Conservation (phyloP, 2,329 filamentous ascomycete species). For the Drechslerella stenobrocha region DNA sequence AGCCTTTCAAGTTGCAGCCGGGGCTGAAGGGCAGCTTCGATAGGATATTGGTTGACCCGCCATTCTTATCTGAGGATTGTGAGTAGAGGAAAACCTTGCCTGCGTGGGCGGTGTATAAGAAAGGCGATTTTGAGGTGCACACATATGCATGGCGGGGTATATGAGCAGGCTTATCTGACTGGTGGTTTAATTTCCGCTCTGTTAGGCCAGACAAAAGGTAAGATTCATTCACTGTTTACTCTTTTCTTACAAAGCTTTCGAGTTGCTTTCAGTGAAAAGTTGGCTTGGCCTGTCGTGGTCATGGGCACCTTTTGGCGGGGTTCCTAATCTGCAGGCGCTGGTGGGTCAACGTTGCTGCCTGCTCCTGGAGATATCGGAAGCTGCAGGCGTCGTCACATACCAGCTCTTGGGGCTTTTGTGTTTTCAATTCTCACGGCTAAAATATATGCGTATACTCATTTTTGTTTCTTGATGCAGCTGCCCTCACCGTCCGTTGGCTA, state of each 20-base stretch:
- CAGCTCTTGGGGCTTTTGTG: too few species aligned
- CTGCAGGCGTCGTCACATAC: too few species aligned
- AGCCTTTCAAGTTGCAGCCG: slow-evolving; percentile 62
- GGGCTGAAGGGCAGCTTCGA: slow-evolving; percentile 62
- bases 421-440: too few species aligned
- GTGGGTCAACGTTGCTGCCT: too few species aligned
- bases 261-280: too few species aligned
- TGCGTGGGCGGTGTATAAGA: slow-evolving; percentile 2
- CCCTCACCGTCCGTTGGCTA: slow-evolving; percentile 75
- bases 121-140: not conserved
- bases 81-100: slow-evolving; percentile 69
- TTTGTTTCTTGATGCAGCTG: slow-evolving; percentile 59
- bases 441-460: too few species aligned
- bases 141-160: not conserved
- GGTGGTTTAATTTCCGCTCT: slow-evolving; percentile 9
- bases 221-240: slow-evolving; percentile 1
- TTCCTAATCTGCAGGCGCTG: too few species aligned
- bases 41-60: slow-evolving; percentile 74
- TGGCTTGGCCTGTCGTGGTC: too few species aligned
- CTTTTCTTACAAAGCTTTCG: not conserved
- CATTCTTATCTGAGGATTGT: slow-evolving; percentile 77
- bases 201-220: slow-evolving; percentile 45
- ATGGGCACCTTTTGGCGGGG: too few species aligned
- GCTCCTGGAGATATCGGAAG: slow-evolving; percentile 24
- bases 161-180: not conserved